phyloP scores from a whole-genome alignment of 139 green algal genomes.

The Microglena sp. region DNA sequence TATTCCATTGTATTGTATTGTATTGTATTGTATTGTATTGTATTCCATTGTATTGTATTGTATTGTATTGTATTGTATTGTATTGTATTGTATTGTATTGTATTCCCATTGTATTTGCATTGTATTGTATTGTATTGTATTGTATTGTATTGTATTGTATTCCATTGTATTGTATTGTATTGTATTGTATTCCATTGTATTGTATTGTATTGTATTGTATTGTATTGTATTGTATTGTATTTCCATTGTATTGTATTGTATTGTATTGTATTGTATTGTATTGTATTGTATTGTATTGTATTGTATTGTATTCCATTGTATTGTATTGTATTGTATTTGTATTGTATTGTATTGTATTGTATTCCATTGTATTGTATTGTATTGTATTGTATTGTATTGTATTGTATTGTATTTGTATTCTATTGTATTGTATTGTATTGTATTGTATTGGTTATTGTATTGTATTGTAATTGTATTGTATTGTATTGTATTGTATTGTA shows the following conservation, averaged over 20 bases:
- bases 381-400: slow-evolving; percentile 5
- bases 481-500: slow-evolving; percentile 5
- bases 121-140: slow-evolving; percentile 5
- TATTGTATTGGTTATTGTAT: slow-evolving; percentile 1
- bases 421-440: slow-evolving; percentile 4
- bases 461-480: slow-evolving; percentile 4
- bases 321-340: too few relatives aligned
- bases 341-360: slow-evolving; percentile 5
- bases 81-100: slow-evolving; percentile 5
- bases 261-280: slow-evolving; percentile 5
- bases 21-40: slow-evolving; percentile 5
- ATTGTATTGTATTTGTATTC: too few relatives aligned
- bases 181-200: slow-evolving; percentile 3
- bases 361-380: slow-evolving; percentile 3
- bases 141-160: slow-evolving; percentile 5
- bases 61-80: slow-evolving; percentile 5
- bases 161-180: slow-evolving; percentile 3
- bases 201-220: slow-evolving; percentile 4
- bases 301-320: slow-evolving; percentile 3
- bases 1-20: slow-evolving; percentile 3
- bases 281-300: slow-evolving; percentile 5
- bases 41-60: slow-evolving; percentile 3
- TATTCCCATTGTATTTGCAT: not conserved
- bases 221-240: too few relatives aligned
- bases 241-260: slow-evolving; percentile 4